Percentiles rank a stretch among this genome's conserved stretches.
phyloP scores from a whole-genome alignment of 2,329 filamentous ascomycete species.

The Cordyceps fumosorosea region DNA sequence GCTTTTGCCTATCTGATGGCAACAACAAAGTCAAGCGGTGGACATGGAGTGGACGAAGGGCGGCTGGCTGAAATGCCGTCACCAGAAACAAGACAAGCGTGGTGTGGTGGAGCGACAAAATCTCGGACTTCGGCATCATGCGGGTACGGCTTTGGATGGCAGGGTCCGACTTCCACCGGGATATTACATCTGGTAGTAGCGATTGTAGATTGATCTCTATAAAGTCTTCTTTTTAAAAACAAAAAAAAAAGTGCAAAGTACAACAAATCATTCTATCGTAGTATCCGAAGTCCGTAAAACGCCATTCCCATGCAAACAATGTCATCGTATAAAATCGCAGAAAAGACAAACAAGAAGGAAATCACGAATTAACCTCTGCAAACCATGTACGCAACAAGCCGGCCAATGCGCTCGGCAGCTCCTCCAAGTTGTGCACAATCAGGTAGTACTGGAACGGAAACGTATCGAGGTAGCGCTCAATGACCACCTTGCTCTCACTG shows the following conservation, averaged over 20 bases:
- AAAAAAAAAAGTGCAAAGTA: not conserved
- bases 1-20: not conserved
- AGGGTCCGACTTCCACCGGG: too few species aligned
- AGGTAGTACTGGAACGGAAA: constrained; percentile 98
- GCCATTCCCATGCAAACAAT: constrained; percentile 9
- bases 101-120: not conserved
- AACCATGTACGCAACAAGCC: constrained; percentile 95
- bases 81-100: not conserved
- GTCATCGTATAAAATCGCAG: not conserved
- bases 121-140: constrained; percentile 4
- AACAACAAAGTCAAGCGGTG: not conserved
- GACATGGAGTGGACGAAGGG: not conserved
- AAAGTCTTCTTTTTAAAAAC: not conserved
- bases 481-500: constrained; percentile 62
- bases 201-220: not conserved
- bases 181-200: not conserved
- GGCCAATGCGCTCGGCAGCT: constrained; percentile 82
- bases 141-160: not conserved
- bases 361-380: constrained; percentile 54
- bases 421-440: constrained; percentile 84
- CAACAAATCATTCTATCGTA: not conserved
- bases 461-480: constrained; percentile 85
- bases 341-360: constrained; percentile 16
- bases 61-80: not conserved
- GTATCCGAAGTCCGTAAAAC: not conserved